Evolutionary conservation across 371 early-diverging fungal species (phyloP).

Genomic region (Lichtheimia ramosa): DNA sequence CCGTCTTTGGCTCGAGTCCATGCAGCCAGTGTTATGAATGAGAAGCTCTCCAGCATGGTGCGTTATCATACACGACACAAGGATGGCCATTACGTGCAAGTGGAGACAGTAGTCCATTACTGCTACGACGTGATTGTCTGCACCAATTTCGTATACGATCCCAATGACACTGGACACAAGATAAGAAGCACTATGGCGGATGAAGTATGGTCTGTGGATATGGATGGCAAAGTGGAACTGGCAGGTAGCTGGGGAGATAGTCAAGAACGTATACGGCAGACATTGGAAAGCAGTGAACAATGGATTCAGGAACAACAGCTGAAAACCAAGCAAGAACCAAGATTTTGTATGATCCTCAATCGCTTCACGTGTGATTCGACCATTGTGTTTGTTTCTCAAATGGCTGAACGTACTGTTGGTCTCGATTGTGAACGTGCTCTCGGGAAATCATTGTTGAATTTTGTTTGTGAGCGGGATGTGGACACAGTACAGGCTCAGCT

Average conservation of each 20-base stretch:
- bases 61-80: conserved; percentile 35
- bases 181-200: conserved; percentile 30
- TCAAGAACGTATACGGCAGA: conserved; percentile 21
- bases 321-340: conserved; percentile 12
- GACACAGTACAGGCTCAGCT: conserved; percentile 20
- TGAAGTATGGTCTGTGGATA: conserved; percentile 16
- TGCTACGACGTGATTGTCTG: conserved; percentile 36
- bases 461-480: conserved; percentile 25
- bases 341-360: conserved; percentile 41
- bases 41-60: conserved; percentile 39
- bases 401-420: conserved; percentile 24
- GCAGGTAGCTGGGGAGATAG: conserved; percentile 30
- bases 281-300: conserved; percentile 10
- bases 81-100: conserved; percentile 29
- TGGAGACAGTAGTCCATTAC: conserved; percentile 37
- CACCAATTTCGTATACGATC: conserved; percentile 26
- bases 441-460: conserved; percentile 28
- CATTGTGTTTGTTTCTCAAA: conserved; percentile 27
- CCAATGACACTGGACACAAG: conserved; percentile 17
- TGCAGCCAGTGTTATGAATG: conserved; percentile 40
- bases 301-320: conserved; percentile 23
- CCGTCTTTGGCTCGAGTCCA: conserved; percentile 33
- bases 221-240: conserved; percentile 21
- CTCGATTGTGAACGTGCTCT: conserved; percentile 15
- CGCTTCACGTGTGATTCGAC: conserved; percentile 30